Percentiles rank a stretch among this genome's conserved stretches.
These are phyloP conservation scores for Sporisorium sorghi DNA, from an alignment of 1,284 basidiomycete genomes.

Conservation along the genomic window DNA sequence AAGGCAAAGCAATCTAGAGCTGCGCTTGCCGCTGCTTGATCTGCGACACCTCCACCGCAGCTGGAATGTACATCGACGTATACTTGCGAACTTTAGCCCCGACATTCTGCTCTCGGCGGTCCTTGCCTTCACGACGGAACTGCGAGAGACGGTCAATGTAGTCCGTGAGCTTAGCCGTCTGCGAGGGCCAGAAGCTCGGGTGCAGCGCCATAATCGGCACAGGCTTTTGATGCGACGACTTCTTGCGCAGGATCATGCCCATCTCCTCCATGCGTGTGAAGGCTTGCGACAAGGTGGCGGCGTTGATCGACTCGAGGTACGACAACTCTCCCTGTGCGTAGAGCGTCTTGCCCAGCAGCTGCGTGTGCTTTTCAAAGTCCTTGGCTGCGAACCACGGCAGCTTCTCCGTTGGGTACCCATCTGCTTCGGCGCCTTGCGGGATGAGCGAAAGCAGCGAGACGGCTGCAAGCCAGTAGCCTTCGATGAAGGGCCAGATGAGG, in stretches of 20 bases:
- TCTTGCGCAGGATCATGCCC: slow-evolving; percentile 56
- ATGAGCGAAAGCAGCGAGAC: slow-evolving; percentile 68
- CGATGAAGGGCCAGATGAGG: slow-evolving; percentile 66
- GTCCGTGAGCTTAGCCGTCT: slow-evolving; percentile 58
- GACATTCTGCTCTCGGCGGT: slow-evolving; percentile 57
- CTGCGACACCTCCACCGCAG: slow-evolving; percentile 33
- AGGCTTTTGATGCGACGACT: slow-evolving; percentile 63
- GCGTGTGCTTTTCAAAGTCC: slow-evolving; percentile 67
- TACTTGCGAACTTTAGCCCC: slow-evolving; percentile 41
- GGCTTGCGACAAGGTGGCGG: slow-evolving; percentile 60
- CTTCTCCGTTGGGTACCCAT: slow-evolving; percentile 31
- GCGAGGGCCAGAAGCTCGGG: slow-evolving; percentile 63
- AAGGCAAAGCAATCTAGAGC: slow-evolving; percentile 12
- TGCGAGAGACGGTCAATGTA: slow-evolving; percentile 64
- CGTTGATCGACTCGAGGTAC: slow-evolving; percentile 68
- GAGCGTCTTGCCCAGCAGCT: slow-evolving; percentile 69
- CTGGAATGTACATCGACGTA: slow-evolving; percentile 37
- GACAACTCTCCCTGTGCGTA: slow-evolving; percentile 68
- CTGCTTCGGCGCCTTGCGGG: slow-evolving; percentile 24
- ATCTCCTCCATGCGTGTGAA: slow-evolving; percentile 61
- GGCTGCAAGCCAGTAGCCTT: slow-evolving; percentile 69
- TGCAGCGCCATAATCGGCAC: slow-evolving; percentile 67
- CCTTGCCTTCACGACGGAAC: slow-evolving; percentile 69
- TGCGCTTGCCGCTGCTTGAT: slow-evolving; percentile 42
- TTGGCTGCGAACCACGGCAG: slow-evolving; percentile 68